These are phyloP conservation scores for Vaccinium macrocarpon DNA, from an alignment of 148 eudicot genomes.

Conservation along the genomic window DNA sequence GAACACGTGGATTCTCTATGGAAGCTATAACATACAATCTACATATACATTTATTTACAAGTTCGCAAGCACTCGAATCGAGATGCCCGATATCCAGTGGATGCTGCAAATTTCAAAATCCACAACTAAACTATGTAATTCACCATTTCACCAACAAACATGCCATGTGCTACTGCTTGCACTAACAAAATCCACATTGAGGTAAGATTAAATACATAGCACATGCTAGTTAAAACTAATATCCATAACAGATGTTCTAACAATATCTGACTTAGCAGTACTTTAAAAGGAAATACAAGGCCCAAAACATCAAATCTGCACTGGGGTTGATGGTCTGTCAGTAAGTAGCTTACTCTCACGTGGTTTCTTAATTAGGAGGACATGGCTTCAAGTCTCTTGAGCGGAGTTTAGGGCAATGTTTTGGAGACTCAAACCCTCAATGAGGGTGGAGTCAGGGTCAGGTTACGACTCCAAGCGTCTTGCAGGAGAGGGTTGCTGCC, in stretches of 20 bases:
- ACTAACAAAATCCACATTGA: neutral
- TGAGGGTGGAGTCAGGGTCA: neutral
- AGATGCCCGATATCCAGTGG: neutral
- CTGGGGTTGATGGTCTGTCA: neutral
- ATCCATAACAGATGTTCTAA: neutral
- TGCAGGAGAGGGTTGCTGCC: neutral
- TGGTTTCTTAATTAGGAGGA: neutral
- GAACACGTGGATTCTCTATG: neutral
- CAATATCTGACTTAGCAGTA: neutral
- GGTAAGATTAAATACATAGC: neutral
- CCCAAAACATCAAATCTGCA: neutral
- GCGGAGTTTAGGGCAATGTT: neutral
- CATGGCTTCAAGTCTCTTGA: neutral
- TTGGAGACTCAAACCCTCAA: neutral
- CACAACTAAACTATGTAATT: neutral
- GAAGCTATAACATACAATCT: neutral
- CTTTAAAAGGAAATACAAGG: neutral
- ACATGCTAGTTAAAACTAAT: neutral
- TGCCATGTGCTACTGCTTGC: neutral
- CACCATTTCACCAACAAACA: neutral
- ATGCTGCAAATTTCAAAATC: constrained; percentile 5
- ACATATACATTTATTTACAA: neutral
- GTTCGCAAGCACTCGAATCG: neutral
- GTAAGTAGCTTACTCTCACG: neutral
- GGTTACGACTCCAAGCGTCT: neutral